phyloP scores from a whole-genome alignment of 2,329 filamentous ascomycete genomes.

The Stagonosporopsis rhizophila region DNA sequence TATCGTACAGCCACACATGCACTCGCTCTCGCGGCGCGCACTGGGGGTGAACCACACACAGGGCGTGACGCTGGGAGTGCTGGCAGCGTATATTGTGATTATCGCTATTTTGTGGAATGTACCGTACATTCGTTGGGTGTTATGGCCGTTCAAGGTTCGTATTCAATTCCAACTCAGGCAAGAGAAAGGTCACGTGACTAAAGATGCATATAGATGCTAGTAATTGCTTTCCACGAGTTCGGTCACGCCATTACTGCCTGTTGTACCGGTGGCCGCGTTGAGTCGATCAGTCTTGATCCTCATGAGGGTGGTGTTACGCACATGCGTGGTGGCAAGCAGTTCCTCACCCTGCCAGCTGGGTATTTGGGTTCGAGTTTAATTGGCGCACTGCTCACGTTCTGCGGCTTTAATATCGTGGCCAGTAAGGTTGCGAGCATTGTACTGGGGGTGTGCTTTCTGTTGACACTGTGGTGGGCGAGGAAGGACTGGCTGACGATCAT shows the following conservation, averaged over 20 bases:
- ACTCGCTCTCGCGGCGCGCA: conserved; percentile 58
- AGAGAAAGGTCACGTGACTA: neutral
- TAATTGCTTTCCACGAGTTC: conserved; percentile 83
- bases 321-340: conserved; percentile 74
- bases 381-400: conserved; percentile 78
- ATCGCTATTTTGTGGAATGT: conserved; percentile 83
- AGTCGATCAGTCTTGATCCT: conserved; percentile 76
- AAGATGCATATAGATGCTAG: conserved; percentile 67
- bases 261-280: conserved; percentile 75
- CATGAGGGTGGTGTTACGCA: conserved; percentile 80
- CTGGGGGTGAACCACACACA: conserved; percentile 72
- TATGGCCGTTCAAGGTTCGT: conserved; percentile 81
- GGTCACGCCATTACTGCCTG: conserved; percentile 76
- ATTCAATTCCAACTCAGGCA: neutral
- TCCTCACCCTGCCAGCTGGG: conserved; percentile 76
- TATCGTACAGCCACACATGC: conserved; percentile 47
- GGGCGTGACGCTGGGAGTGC: conserved; percentile 72
- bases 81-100: conserved; percentile 73
- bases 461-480: conserved; percentile 84
- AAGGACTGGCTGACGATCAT: conserved; percentile 78
- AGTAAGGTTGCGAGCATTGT: conserved; percentile 80
- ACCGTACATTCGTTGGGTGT: conserved; percentile 74
- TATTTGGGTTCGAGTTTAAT: conserved; percentile 81
- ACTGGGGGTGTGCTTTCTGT: conserved; percentile 74
- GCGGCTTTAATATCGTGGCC: conserved; percentile 81